Percentiles rank a stretch among this genome's conserved stretches.
Conservation (phyloP, 768 basidiomycete species). For the Leucosporidium yakuticum region DNA sequence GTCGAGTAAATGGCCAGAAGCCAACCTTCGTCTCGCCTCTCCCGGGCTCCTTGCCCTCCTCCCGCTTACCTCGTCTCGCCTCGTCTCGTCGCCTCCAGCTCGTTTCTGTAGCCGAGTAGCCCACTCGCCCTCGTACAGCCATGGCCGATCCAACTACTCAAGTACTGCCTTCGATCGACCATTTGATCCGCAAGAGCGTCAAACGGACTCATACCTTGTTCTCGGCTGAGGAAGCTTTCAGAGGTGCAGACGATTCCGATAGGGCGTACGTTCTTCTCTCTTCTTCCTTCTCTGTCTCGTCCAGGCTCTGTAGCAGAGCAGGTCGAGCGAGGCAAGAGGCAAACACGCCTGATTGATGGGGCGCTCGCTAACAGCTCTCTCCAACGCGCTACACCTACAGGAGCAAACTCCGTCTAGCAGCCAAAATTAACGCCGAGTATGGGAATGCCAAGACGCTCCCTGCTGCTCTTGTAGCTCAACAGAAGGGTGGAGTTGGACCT, state of each 20-base stretch:
- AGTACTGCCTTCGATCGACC: constrained; percentile 21
- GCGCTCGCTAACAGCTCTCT: no score
- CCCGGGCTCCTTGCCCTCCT: no score
- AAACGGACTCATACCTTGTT: constrained; percentile 36
- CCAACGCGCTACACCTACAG: not conserved
- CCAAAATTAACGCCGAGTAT: constrained; percentile 88
- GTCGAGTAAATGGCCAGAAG: no score
- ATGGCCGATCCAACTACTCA: no score
- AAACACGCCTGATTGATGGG: not conserved
- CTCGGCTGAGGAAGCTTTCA: constrained; percentile 25
- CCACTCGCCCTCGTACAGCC: no score
- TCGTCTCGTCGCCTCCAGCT: no score
- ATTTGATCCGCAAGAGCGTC: constrained; percentile 25
- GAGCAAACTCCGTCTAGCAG: constrained; percentile 53
- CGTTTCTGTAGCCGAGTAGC: no score
- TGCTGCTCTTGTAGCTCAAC: constrained; percentile 68
- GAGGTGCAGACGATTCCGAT: constrained; percentile 14
- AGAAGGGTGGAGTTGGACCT: constrained; percentile 68
- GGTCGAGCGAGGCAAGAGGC: not conserved
- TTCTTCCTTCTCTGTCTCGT: not conserved
- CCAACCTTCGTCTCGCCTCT: no score
- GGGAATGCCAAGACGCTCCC: constrained; percentile 78
- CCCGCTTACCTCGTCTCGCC: no score
- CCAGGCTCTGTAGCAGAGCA: not conserved
- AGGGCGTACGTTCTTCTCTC: not conserved